Conservation (phyloP, 352 stramenopile species). For the Plasmopara halstedii region DNA sequence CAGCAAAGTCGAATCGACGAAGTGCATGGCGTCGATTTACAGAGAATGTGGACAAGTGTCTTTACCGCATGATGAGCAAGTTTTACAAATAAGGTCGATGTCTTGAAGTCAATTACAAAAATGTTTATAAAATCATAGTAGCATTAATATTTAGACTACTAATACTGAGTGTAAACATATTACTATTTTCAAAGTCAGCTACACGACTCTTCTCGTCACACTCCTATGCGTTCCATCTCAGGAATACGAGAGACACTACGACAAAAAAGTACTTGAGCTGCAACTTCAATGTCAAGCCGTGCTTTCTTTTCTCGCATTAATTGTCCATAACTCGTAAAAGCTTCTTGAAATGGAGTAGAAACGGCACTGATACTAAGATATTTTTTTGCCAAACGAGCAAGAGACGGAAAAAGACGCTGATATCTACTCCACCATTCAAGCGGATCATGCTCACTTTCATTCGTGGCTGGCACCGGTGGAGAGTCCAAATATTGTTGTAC, state of each 20-base stretch:
- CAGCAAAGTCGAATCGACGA: conserved; percentile 16
- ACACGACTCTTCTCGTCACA: conserved; percentile 13
- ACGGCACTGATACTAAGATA: conserved; percentile 74
- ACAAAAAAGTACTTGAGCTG: conserved; percentile 72
- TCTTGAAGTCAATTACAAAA: not conserved
- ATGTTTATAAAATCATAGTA: too few species aligned
- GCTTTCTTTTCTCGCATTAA: conserved; percentile 75
- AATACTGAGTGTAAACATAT: not conserved
- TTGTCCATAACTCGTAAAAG: conserved; percentile 70
- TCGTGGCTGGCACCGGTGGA: conserved; percentile 47
- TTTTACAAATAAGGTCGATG: conserved; percentile 21
- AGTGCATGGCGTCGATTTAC: conserved; percentile 19
- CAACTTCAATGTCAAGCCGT: conserved; percentile 69
- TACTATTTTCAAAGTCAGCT: not conserved
- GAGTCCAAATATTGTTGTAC: conserved; percentile 71
- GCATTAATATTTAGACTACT: conserved; percentile 13
- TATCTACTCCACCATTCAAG: conserved; percentile 80
- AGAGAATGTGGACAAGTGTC: conserved; percentile 21
- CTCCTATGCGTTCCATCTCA: conserved; percentile 80
- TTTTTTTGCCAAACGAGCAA: conserved; percentile 65
- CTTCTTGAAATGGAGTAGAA: conserved; percentile 66
- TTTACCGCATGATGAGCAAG: conserved; percentile 22
- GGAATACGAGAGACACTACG: conserved; percentile 68
- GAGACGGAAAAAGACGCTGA: conserved; percentile 51
- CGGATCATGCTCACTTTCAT: conserved; percentile 69